Base-by-base conservation (phyloP, 139 green algal species). In the Ulvella scutata region DNA sequence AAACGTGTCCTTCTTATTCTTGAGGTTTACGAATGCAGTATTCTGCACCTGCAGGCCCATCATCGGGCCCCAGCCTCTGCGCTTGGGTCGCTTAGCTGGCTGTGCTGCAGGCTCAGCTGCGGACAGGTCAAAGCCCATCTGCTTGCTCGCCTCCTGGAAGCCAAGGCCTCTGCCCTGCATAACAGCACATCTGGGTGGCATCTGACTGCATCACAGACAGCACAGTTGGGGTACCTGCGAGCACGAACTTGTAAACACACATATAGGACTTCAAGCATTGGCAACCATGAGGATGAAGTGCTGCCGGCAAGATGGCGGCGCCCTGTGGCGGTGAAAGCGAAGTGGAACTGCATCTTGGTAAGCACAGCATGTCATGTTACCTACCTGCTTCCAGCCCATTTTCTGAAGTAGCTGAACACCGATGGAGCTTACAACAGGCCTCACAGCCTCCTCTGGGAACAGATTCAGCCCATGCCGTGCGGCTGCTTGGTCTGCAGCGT, bases 371-470 rank as follows among this genome's bases (percentile, higher is more conserved):
- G n/a, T n/a, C n/a, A n/a, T n/a, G n/a, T n/a, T n/a, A 29, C 51
- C 17, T 17, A 67, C 93, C 72, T 90, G 89, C 37, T 92, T 79
- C 93, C 93, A 98, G 3, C 93, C 93, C 93, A 98, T 96, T 74
- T 85, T 87, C 67, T 90, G 86, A 43, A 98, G 86, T 75, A 98
- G 85, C 40, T 86, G 77, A 51, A 97, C 81, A 37, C 93, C 89
- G 88, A 78, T 33, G 6, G 3, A 38, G 44, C 1, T 36, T 23
- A 67, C 39, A 13, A 44, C 35, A 9, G 39, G 35, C 31, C 38
- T 7, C 38, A 62, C 28, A 37, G 34, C 73, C 29, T 31, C 74
- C 74, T 43, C 17, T 60, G 73, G n/a, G 0, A 62, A 44, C 2
- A 37, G 34, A 7, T 44, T 36, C 61, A 82, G 20, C 33, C 61